Evolutionary conservation across 805 yeast genomes (phyloP).

Genomic region (Candida taoyuanica): DNA sequence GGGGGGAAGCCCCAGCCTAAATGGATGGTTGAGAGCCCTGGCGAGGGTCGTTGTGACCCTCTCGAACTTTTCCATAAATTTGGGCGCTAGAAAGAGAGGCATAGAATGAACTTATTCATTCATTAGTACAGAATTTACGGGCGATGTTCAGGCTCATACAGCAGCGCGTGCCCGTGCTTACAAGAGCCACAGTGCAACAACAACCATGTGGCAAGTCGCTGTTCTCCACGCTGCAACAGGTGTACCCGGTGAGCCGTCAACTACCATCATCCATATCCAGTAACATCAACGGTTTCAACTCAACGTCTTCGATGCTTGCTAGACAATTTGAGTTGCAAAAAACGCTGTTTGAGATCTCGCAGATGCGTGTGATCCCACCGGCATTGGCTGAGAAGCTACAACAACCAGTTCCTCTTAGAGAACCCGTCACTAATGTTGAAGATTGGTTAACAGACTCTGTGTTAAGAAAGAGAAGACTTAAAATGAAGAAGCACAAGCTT

Average conservation of each 20-base stretch:
- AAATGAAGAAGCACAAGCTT: slow-evolving; percentile 96
- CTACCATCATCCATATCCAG: slow-evolving; percentile 1
- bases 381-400: slow-evolving; percentile 19
- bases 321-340: slow-evolving; percentile 10
- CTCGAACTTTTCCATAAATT: background rate
- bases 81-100: too few species aligned
- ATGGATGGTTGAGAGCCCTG: background rate
- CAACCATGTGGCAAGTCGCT: background rate
- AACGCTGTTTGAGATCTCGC: slow-evolving; percentile 13
- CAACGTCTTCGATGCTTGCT: slow-evolving; percentile 5
- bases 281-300: too few species aligned
- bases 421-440: slow-evolving; percentile 3
- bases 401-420: slow-evolving; percentile 9
- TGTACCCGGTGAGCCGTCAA: slow-evolving; percentile 12
- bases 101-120: too few species aligned
- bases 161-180: slow-evolving; percentile 1
- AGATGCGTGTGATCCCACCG: slow-evolving; percentile 22
- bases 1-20: too few species aligned
- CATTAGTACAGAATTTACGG: too few species aligned
- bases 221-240: slow-evolving; percentile 13
- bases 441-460: slow-evolving; percentile 52
- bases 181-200: background rate
- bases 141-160: slow-evolving; percentile 10
- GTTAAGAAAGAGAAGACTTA: slow-evolving; percentile 78
- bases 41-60: too few species aligned